Evolutionary conservation across 2,329 filamentous ascomycete genomes (phyloP).

Genomic region (Fusarium equiseti): DNA sequence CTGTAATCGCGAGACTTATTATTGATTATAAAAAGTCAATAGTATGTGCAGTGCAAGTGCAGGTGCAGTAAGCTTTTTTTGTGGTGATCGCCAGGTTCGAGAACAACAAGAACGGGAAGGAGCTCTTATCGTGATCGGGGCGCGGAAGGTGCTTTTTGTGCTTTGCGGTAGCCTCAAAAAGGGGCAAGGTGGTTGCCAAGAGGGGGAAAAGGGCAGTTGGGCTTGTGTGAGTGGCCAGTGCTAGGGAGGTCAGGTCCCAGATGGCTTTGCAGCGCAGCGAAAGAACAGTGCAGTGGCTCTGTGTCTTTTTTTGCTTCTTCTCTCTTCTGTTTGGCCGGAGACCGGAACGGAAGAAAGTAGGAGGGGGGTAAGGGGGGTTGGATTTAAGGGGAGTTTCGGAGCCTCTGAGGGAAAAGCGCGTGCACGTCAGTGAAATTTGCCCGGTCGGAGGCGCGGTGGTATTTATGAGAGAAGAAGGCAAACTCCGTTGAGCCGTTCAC

Average conservation of each 20-base stretch:
- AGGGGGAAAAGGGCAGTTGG: conserved; percentile 9
- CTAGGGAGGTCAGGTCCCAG: conserved; percentile 7
- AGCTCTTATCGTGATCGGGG: conserved; percentile 41
- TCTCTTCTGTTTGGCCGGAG: conserved; percentile 36
- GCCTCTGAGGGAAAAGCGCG: conserved; percentile 59
- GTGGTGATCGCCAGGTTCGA: conserved; percentile 36
- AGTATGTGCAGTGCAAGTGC: conserved; percentile 7
- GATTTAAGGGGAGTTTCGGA: conserved; percentile 51
- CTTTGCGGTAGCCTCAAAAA: conserved; percentile 32
- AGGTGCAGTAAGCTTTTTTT: conserved; percentile 12
- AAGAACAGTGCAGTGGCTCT: conserved; percentile 21
- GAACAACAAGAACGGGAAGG: conserved; percentile 34
- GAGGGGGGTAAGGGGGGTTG: conserved; percentile 40
- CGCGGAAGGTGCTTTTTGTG: conserved; percentile 39
- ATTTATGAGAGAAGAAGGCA: conserved; percentile 60
- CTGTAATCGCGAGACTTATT: conserved; percentile 35
- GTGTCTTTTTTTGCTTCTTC: conserved; percentile 40
- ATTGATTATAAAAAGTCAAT: conserved; percentile 34
- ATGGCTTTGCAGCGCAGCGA: conserved; percentile 25
- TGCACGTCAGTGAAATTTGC: conserved; percentile 60
- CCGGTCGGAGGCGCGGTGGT: conserved; percentile 60
- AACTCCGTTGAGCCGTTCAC: conserved; percentile 52
- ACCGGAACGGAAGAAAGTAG: conserved; percentile 27
- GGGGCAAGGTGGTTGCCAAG: conserved; percentile 39
- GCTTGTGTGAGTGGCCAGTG: conserved; percentile 28